phyloP scores from a whole-genome alignment of 805 yeast species.

The Ogataea nonfermentans region DNA sequence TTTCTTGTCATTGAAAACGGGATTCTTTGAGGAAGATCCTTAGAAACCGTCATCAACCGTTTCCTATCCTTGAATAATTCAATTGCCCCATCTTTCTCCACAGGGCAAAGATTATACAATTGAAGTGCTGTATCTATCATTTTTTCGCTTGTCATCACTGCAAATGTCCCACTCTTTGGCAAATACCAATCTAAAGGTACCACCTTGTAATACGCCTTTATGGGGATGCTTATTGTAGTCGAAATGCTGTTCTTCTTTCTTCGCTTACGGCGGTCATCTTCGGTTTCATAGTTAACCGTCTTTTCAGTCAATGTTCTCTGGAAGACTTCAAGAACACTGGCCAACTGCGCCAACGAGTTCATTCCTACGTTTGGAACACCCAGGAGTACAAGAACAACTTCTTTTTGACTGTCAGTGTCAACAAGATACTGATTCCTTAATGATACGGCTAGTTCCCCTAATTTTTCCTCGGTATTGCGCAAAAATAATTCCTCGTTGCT shows the following conservation, averaged over 20 bases:
- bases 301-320: slow-evolving; percentile 32
- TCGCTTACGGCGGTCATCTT: slow-evolving; percentile 28
- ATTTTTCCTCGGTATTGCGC: slow-evolving; percentile 24
- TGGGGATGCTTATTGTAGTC: slow-evolving; percentile 13
- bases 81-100: not conserved
- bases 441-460: slow-evolving; percentile 12
- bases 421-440: slow-evolving; percentile 16
- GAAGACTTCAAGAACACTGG: slow-evolving; percentile 48
- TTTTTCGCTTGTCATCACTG: slow-evolving; percentile 34
- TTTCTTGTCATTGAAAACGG: slow-evolving; percentile 42
- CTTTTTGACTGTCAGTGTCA: slow-evolving; percentile 6
- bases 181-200: slow-evolving; percentile 42
- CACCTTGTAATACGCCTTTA: slow-evolving; percentile 35
- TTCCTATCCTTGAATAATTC: slow-evolving; percentile 27
- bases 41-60: slow-evolving; percentile 39
- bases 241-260: slow-evolving; percentile 23
- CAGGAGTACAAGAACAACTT: slow-evolving; percentile 51
- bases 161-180: slow-evolving; percentile 33
- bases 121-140: slow-evolving; percentile 47
- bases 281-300: slow-evolving; percentile 16
- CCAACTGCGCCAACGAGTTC: slow-evolving; percentile 45
- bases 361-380: slow-evolving; percentile 43
- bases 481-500: slow-evolving; percentile 25
- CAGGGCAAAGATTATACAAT: slow-evolving; percentile 58
- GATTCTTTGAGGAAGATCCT: slow-evolving; percentile 42